Percentiles rank a stretch among this genome's conserved stretches.
phyloP scores from a whole-genome alignment of 2,329 filamentous ascomycete genomes.

The Neonectria sp. region DNA sequence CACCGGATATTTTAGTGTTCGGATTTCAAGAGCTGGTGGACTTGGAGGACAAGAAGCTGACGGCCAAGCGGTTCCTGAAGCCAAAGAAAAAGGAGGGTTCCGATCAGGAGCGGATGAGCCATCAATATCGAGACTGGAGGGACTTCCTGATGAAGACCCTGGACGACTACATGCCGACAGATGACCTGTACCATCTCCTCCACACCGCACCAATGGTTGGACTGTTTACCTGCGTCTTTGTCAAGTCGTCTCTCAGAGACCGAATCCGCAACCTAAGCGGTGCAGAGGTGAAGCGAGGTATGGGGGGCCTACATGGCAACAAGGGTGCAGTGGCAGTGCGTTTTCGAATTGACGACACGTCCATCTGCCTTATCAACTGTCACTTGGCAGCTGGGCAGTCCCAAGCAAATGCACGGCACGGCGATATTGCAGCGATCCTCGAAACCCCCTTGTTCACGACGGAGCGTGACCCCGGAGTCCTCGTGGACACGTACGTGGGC shows the following conservation, averaged over 20 bases:
- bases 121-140: constrained; percentile 96
- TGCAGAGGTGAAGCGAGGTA: constrained; percentile 93
- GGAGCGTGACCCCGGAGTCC: constrained; percentile 76
- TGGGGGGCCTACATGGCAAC: constrained; percentile 96
- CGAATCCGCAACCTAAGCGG: constrained; percentile 84
- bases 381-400: constrained; percentile 95
- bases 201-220: constrained; percentile 92
- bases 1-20: constrained; percentile 93
- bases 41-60: constrained; percentile 96
- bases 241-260: constrained; percentile 83
- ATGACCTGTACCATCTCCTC: constrained; percentile 86
- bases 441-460: constrained; percentile 82
- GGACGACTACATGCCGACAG: constrained; percentile 84
- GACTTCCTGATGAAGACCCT: constrained; percentile 88
- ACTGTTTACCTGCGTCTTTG: constrained; percentile 95
- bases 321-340: constrained; percentile 94
- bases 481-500: constrained; percentile 85
- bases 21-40: constrained; percentile 99
- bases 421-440: constrained; percentile 91
- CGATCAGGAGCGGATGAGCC: constrained; percentile 93
- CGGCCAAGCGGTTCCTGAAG: constrained; percentile 94
- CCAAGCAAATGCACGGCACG: constrained; percentile 91
- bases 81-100: constrained; percentile 88
- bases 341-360: constrained; percentile 95
- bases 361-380: constrained; percentile 96